Conservation (phyloP, 345 rosid genomes). For the Luvunga scandens region DNA sequence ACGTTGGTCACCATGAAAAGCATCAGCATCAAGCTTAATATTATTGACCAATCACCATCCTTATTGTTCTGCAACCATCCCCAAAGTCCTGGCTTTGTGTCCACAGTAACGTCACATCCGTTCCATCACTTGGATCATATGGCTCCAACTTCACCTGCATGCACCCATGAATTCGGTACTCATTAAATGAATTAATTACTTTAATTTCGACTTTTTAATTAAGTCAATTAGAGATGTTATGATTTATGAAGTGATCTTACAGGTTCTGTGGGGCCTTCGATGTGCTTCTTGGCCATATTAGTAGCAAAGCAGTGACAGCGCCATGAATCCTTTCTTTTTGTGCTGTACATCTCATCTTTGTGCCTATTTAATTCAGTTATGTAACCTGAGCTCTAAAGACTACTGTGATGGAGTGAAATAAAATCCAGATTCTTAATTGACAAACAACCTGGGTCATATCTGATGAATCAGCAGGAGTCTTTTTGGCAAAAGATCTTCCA, state of each 20-base stretch:
- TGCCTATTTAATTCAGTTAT: slow-evolving; percentile 36
- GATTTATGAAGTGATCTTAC: slow-evolving; percentile 37
- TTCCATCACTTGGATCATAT: not conserved
- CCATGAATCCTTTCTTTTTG: slow-evolving; percentile 63
- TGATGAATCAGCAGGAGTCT: slow-evolving; percentile 46
- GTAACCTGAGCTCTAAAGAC: no score
- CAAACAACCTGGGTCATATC: slow-evolving; percentile 48
- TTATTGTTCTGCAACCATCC: not conserved
- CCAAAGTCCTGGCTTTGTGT: not conserved
- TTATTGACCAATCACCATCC: not conserved
- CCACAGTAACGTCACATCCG: not conserved
- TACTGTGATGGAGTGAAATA: no score
- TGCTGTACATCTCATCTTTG: slow-evolving; percentile 77
- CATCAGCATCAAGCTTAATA: not conserved
- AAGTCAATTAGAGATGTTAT: not conserved
- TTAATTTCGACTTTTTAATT: no score
- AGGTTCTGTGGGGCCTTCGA: slow-evolving; percentile 59
- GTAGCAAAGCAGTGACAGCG: slow-evolving; percentile 70
- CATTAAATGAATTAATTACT: no score
- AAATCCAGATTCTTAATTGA: no score
- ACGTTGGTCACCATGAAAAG: not conserved
- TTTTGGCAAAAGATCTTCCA: no score
- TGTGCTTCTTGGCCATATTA: slow-evolving; percentile 70
- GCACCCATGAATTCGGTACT: no score
- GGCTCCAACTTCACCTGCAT: not conserved